Conservation (phyloP, 2,329 filamentous ascomycete species). For the Graphium sp. region DNA sequence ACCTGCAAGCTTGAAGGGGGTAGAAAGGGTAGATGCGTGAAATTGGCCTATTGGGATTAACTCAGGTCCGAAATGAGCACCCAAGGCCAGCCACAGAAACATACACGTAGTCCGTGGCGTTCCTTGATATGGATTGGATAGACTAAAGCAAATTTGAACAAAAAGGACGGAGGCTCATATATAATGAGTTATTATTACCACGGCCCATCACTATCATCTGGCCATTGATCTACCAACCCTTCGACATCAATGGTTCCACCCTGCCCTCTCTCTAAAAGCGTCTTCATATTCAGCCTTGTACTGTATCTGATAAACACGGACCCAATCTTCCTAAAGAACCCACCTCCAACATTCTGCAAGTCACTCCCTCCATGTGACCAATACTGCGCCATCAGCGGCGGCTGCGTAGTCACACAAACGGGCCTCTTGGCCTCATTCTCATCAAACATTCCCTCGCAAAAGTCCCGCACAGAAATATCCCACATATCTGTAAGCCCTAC, state of each 20-base stretch:
- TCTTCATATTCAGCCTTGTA: slow-evolving; percentile 2
- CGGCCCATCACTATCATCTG: slow-evolving; percentile 3
- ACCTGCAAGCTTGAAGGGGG: no score
- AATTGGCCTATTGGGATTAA: no score
- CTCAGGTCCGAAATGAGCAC: no score
- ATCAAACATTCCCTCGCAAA: slow-evolving; percentile 21
- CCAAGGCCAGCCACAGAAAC: no score
- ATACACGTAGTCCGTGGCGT: no score
- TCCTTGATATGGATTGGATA: no score
- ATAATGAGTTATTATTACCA: no score
- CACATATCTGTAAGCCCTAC: slow-evolving; percentile 19
- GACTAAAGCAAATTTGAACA: no score
- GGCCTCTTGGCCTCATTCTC: slow-evolving; percentile 1
- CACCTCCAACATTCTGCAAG: slow-evolving; percentile 3
- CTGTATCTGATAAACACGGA: slow-evolving; percentile 3
- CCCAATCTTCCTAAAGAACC: slow-evolving; percentile 3
- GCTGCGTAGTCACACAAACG: slow-evolving; percentile 3
- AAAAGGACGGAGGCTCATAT: no score
- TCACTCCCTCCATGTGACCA: slow-evolving; percentile 2
- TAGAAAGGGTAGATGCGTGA: no score
- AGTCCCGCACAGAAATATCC: slow-evolving; percentile 26
- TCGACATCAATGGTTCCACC: not conserved
- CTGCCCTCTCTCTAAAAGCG: not conserved
- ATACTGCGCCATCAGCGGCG: slow-evolving; percentile 4
- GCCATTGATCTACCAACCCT: slow-evolving; percentile 4